Base-by-base conservation (phyloP, 2,329 filamentous ascomycete species). In the Talaromyces verruculosus region DNA sequence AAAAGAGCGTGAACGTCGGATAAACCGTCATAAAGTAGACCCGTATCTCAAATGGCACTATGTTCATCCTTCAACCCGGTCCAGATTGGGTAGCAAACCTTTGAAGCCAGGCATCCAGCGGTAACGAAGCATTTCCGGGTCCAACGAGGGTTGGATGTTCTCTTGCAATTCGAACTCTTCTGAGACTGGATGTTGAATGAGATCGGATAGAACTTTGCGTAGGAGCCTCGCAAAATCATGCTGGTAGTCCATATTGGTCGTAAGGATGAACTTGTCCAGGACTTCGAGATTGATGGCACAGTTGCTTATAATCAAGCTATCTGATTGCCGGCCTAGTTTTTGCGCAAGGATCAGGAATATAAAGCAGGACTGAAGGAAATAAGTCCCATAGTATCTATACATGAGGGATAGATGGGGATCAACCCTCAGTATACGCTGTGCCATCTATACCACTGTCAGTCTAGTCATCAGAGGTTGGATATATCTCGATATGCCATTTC, bases 121-220 rank as follows among this genome's bases (percentile, higher is more conserved):
- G n/a, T 58, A 58, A 39, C 53, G 53, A 39, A 58, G 53, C 53
- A 58, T 58, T 58, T 58, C 53, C 30, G 53, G 53, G 33, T 58
- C 53, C 11, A 58, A 39, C 6, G 53, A 58, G 2, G 53, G 30
- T n/a, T 57, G 51, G 3, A 25, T 33, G 3, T 17, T 17, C 17
- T 57, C 33, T 25, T 37, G 13, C n/a, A 58, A 11, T 8, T 22
- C 53, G 11, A 8, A 3, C 1, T 39, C 53, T 58, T 39, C n/a
- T 22, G 33, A 39, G 8, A n/a, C 33, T 30, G 53, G 53, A 28
- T 58, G 17, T 39, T 58, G 53, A 39, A 58, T 25, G 25, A 58
- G 33, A 25, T 39, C 30, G 5, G 53, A 37, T n/a, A 58, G 10
- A 39, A 58, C 33, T 8, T 58, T 58, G 33, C 53, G 53, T 58